A percentile compares a stretch with the other conserved stretches of the same genome.
phyloP scores from a whole-genome alignment of 371 early-diverging fungal genomes.

The Apophysomyces ossiformis region DNA sequence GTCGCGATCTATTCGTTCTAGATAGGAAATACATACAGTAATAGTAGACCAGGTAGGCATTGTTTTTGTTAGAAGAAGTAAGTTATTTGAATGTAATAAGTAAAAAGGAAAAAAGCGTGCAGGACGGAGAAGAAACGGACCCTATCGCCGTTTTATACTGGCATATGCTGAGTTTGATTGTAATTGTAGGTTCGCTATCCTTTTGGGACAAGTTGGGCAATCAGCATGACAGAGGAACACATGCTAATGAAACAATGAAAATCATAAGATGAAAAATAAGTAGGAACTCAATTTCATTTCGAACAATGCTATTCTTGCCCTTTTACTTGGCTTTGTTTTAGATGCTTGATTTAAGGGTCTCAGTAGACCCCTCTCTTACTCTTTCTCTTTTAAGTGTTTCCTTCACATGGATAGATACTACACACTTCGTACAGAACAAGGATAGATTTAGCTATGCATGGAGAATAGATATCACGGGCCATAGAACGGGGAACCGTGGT shows the following conservation, averaged over 20 bases:
- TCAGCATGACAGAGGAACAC: conserved; percentile 10
- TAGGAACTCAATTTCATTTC: neutral
- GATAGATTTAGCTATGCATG: too few species aligned
- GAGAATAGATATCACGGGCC: too few species aligned
- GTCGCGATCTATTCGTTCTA: neutral
- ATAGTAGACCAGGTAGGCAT: conserved; percentile 10
- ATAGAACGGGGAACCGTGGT: too few species aligned
- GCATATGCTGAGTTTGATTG: conserved; percentile 2
- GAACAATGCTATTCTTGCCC: neutral
- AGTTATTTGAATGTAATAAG: neutral
- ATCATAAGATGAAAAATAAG: conserved; percentile 7
- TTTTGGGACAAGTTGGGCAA: neutral
- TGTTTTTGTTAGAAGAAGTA: neutral
- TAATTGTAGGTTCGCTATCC: neutral
- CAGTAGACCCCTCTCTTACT: too few species aligned
- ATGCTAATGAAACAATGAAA: conserved; percentile 6
- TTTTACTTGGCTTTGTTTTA: neutral
- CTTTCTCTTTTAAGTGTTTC: too few species aligned
- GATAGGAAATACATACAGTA: neutral
- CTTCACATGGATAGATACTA: too few species aligned
- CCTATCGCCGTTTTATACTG: neutral
- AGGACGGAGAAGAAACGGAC: neutral
- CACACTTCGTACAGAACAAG: too few species aligned
- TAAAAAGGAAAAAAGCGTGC: neutral
- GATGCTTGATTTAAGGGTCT: too few species aligned